Conservation (phyloP, 1,139 yeast species). For the Eremothecium coryli region DNA sequence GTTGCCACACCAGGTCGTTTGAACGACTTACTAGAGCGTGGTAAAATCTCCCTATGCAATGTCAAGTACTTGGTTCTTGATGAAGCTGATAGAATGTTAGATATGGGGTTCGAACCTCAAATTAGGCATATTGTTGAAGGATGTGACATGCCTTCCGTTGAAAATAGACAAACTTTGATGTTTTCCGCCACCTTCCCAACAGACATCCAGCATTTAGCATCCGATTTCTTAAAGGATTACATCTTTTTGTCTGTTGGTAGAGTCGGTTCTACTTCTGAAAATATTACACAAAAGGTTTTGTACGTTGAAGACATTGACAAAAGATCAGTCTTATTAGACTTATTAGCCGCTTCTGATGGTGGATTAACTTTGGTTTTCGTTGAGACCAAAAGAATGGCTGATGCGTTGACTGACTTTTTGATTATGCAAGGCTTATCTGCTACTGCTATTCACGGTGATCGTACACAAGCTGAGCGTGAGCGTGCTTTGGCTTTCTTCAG, state of each 20-base stretch:
- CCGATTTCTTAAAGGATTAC: conserved; percentile 93
- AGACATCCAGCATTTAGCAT: conserved; percentile 93
- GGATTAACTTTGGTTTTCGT: conserved; percentile 92
- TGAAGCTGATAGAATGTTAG: conserved; percentile 99
- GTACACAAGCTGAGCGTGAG: conserved; percentile 97
- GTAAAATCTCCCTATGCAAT: conserved; percentile 78
- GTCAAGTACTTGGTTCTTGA: conserved; percentile 91
- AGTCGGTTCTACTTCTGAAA: conserved; percentile 96
- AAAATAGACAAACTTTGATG: conserved; percentile 92
- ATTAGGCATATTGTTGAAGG: conserved; percentile 96
- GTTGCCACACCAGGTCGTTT: conserved; percentile 99
- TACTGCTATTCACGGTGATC: conserved; percentile 97
- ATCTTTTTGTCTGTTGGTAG: conserved; percentile 95
- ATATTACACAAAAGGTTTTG: conserved; percentile 86
- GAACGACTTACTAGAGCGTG: conserved; percentile 91
- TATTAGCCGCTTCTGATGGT: conserved; percentile 59
- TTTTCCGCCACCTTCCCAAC: conserved; percentile 98
- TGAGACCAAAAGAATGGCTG: conserved; percentile 98
- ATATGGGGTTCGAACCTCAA: conserved; percentile 99
- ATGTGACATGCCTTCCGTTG: conserved; percentile 92
- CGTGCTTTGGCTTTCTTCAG: conserved; percentile 71
- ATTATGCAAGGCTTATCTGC: conserved; percentile 89
- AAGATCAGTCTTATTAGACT: conserved; percentile 83
- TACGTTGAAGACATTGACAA: conserved; percentile 95
- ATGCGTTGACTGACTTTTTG: conserved; percentile 84